These are phyloP conservation scores for Thuja plicata DNA, from an alignment of 83 land plant species.

Conservation along the genomic window DNA sequence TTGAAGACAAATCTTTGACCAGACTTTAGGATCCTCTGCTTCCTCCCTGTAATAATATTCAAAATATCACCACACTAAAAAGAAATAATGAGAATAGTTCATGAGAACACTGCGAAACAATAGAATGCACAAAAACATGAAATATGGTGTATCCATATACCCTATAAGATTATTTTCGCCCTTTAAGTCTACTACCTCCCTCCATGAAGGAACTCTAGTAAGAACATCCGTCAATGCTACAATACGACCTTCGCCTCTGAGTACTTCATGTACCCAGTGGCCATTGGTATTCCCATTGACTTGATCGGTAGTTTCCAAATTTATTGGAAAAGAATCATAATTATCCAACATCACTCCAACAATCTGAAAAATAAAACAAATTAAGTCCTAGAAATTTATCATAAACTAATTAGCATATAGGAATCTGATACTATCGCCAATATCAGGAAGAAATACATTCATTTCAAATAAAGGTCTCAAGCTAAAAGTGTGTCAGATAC, in stretches of 20 bases:
- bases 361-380: constrained; percentile 44
- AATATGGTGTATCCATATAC: neutral
- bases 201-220: constrained; percentile 11
- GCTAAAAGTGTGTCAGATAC: neutral
- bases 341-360: constrained; percentile 74
- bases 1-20: constrained; percentile 74
- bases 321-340: constrained; percentile 35
- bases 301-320: constrained; percentile 30
- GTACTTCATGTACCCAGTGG: constrained; percentile 75
- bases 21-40: constrained; percentile 52
- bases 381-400: neutral
- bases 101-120: neutral
- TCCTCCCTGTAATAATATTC: constrained; percentile 26
- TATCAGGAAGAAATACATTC: neutral
- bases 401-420: neutral
- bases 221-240: constrained; percentile 39
- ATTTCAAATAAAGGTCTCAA: neutral
- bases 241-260: constrained; percentile 58
- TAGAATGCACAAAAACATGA: neutral
- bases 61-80: constrained; percentile 2
- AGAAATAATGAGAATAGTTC: neutral
- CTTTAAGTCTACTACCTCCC: neutral
- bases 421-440: neutral
- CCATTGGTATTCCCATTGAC: constrained; percentile 29
- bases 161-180: neutral